Evolutionary conservation across 441 rosid species (phyloP), one percentile per base, ranked within the genome.

Genomic region (Euphorbia celastroides): DNA sequence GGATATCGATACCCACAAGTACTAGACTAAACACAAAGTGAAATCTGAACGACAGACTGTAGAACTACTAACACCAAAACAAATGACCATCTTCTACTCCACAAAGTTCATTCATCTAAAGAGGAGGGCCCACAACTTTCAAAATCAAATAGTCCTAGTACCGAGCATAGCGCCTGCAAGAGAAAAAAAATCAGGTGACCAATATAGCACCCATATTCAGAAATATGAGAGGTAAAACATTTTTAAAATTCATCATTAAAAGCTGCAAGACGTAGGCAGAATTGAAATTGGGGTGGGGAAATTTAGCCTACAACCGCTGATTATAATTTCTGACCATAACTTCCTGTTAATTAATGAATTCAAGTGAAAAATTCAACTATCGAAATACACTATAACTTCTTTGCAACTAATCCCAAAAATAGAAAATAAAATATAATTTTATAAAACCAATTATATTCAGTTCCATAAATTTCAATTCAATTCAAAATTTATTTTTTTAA

Each of bases 81-180:
- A 36, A 7, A 36, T 7, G 42, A 36, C 48, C 48, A 42, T 42
- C 48, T 3, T 42, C 48, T 42, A 42, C 48, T 42, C 48, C 48
- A 42, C 48, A 42, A 42, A 13, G 16, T 42, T 72, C 57, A 69
- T 64, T 60, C 60, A 64, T 76, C 78, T 68, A 73, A 48, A 27
- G 36, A 19, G 59, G 59, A 71, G 16, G 34, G 16, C 72, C 34
- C 58, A 62, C 51, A 62, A 22, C 36, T 59, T 64, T 55, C 51
- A 76, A 10, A 22, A 56, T 57, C 46, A 44, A 55, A 62, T 55
- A 57, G 60, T 56, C 30, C 75, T 77, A 81, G 78, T 77, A 77
- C 64, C 85, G 85, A 69, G 77, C 87, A 69, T 70, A 62, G 51
- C 85, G 87, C 87, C 87, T 83, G 83, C 65, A 11, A 73, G 65